Conservation (phyloP, 2,329 filamentous ascomycete species). For the Fusarium buharicum region DNA sequence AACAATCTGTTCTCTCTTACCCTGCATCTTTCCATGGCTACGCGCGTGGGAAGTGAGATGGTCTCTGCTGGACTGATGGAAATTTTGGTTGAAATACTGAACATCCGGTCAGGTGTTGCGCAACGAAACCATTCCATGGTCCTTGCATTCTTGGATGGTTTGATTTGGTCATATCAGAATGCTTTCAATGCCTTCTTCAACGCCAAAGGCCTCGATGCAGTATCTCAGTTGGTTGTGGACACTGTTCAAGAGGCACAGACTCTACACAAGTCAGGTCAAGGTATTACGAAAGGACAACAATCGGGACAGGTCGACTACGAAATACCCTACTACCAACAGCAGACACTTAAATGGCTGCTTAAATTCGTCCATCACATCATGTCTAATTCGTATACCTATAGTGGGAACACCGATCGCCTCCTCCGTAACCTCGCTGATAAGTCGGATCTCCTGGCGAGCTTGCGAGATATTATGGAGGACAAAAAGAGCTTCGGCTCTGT, state of each 20-base stretch:
- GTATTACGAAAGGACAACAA: conserved; percentile 74
- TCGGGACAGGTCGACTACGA: conserved; percentile 91
- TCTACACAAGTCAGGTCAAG: conserved; percentile 73
- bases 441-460: conserved; percentile 79
- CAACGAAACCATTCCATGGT: conserved; percentile 86
- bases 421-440: conserved; percentile 95
- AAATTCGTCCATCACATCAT: conserved; percentile 98
- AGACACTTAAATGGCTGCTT: conserved; percentile 91
- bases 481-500: conserved; percentile 85
- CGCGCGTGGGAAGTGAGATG: conserved; percentile 82
- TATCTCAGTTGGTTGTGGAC: conserved; percentile 85
- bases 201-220: conserved; percentile 86
- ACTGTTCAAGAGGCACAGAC: conserved; percentile 78
- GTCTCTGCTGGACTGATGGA: conserved; percentile 90
- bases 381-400: conserved; percentile 73
- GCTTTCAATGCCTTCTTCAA: conserved; percentile 85
- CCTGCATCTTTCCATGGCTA: conserved; percentile 79
- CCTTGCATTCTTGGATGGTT: conserved; percentile 85
- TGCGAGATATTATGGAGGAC: conserved; percentile 85
- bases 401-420: conserved; percentile 87
- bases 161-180: conserved; percentile 86
- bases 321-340: conserved; percentile 92
- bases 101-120: conserved; percentile 81
- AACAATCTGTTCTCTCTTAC: conserved; percentile 90
- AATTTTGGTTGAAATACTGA: conserved; percentile 88